phyloP scores from a whole-genome alignment of 1,284 basidiomycete genomes.

The Acaromyces ingoldii region DNA sequence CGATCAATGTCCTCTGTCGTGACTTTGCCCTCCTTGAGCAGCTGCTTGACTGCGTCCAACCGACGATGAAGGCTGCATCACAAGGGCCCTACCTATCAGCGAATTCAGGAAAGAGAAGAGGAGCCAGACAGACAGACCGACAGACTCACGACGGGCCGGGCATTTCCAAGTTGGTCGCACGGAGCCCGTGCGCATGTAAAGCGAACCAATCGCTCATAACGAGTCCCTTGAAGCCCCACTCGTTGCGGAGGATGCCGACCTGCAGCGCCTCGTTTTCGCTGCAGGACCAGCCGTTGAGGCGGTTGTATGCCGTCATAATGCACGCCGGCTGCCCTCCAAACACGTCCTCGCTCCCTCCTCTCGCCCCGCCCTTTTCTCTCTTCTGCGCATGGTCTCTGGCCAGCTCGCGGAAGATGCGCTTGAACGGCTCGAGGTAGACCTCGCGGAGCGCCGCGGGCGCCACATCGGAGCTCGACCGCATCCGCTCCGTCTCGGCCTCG shows the following conservation, averaged over 20 bases:
- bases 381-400: slow-evolving; percentile 1
- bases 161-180: slow-evolving; percentile 10
- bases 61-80: too few relatives aligned
- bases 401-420: slow-evolving; percentile 2
- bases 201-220: slow-evolving; percentile 52
- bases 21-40: background rate
- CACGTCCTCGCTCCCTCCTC: background rate
- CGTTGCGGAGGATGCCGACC: slow-evolving; percentile 65
- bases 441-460: slow-evolving; percentile 68
- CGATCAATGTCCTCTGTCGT: slow-evolving; percentile 7
- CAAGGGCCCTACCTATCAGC: too few relatives aligned
- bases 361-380: background rate
- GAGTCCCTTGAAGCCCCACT: slow-evolving; percentile 71
- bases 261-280: slow-evolving; percentile 65
- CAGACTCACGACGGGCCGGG: slow-evolving; percentile 13
- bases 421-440: slow-evolving; percentile 19
- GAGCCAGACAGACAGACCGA: too few relatives aligned
- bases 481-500: slow-evolving; percentile 8
- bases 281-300: slow-evolving; percentile 63
- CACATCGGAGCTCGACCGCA: slow-evolving; percentile 57
- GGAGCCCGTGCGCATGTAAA: slow-evolving; percentile 5
- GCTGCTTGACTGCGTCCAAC: background rate
- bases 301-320: slow-evolving; percentile 46
- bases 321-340: slow-evolving; percentile 8
- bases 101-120: too few relatives aligned